Percentiles rank a stretch among this genome's conserved stretches.
Conservation (phyloP, 495 filamentous ascomycete genomes). For the Neurospora intermedia region DNA sequence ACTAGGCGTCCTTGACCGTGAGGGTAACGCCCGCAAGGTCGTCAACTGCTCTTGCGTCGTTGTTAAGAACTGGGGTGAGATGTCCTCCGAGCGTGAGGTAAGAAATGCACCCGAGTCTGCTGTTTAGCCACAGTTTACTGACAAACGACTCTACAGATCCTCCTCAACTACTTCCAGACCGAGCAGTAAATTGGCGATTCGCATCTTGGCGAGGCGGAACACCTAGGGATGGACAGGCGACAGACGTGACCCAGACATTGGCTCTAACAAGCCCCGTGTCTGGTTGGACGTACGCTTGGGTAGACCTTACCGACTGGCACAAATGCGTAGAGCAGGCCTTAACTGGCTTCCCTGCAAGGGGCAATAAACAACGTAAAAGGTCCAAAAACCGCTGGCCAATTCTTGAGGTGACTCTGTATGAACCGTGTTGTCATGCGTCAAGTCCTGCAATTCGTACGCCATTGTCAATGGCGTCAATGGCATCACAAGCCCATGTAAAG, state of each 20-base stretch:
- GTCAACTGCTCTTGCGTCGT: slow-evolving; percentile 99
- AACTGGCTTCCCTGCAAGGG: slow-evolving; percentile 11
- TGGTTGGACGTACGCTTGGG: slow-evolving; percentile 26
- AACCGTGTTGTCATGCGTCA: slow-evolving; percentile 5
- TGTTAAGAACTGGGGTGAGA: slow-evolving; percentile 98
- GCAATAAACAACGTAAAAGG: slow-evolving; percentile 15
- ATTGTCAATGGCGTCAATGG: no score
- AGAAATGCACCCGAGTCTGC: neutral
- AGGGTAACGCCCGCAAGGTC: slow-evolving; percentile 98
- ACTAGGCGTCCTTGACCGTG: slow-evolving; percentile 90
- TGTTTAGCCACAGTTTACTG: neutral
- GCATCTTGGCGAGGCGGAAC: neutral
- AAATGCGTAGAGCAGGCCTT: slow-evolving; percentile 17
- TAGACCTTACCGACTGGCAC: slow-evolving; percentile 23
- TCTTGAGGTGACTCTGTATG: neutral
- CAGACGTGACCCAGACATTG: neutral
- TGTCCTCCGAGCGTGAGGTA: slow-evolving; percentile 74
- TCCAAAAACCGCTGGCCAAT: neutral
- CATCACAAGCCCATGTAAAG: neutral
- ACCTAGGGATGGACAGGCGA: neutral
- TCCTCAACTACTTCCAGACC: slow-evolving; percentile 99
- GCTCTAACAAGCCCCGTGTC: neutral
- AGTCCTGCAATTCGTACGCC: neutral
- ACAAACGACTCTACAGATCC: slow-evolving; percentile 44
- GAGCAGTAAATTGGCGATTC: slow-evolving; percentile 37